Base-by-base conservation (phyloP, 73 alveolate genomes). In the Paramecium octaurelia region DNA sequence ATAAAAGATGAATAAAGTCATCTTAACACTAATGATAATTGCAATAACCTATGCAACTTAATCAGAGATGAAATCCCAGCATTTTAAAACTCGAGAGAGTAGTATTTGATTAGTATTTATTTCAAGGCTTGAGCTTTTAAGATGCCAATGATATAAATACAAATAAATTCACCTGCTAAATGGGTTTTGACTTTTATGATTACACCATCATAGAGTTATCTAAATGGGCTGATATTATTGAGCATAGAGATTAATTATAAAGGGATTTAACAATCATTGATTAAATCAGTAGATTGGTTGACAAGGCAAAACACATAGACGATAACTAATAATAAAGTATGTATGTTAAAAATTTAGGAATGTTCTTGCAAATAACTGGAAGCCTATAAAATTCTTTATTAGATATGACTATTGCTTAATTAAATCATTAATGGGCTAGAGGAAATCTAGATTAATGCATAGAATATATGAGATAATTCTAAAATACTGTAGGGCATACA, bases 191-290 rank as follows among this genome's bases (percentile, higher is more conserved):
- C 16, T 80, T 80, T 76, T 80, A 31, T 80, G 91, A 80, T 35
- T 80, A 44, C 29, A 80, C 91, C 2, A 80, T 80, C 27, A 3
- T 44, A 48, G 91, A 80, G 46, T 46, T 80, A 43, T 18, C 70
- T 3, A 80, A 80, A 20, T 80, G 91, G 91, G 91, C 57, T 44
- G 75, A 80, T 80, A 80, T 80, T 12, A 80, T 80, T 9, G 91
- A 80, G 11, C 46, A 46, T 31, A 44, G 27, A 44, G 70, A 42
- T 23, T 44, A 23, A 43, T 46, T 80, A 46, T 6, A 24, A 44
- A 80, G 50, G 18, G 91, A 80, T 80, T 42, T 80, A 48, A 27
- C 70, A 44, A 24, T 80, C 20, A 80, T 80, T 11, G 75, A 80
- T 16, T 23, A 42, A 80, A 64, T 80, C 7, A 21, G 18, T 40